Base-by-base conservation (phyloP, 768 basidiomycete species). In the Tricholoma matsutake region DNA sequence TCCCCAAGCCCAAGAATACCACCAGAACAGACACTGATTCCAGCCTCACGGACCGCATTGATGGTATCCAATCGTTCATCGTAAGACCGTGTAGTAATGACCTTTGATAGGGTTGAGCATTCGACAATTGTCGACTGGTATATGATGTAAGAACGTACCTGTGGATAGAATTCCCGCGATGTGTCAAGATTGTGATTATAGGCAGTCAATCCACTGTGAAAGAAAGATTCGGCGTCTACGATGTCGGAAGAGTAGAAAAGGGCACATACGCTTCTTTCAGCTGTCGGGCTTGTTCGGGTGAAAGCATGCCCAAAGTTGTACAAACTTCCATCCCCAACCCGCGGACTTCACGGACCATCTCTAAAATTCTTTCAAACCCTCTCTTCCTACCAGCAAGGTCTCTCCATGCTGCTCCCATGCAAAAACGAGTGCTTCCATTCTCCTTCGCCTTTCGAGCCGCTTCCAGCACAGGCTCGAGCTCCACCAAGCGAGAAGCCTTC, bases 181-280 rank as follows among this genome's bases (percentile, higher is more conserved):
- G 96, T 99, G 74, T 99, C 96, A 58, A 99, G 85, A 74, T 99
- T 99, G 73, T 99, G 96, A 72, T 99, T 99, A 76, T 98, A 98
- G 2, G 96, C 96, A 51, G 95, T 97, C 68, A 98, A 76, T 31
- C 96, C 96, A 35, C 91, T 93, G 63, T 31, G 58, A 64, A 51
- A 51, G 51, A 58, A 54, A 66, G 43, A 56, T 57, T 51, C 10
- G 25, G 20, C 41, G 39, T 25, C 47, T 63, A 49, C 49, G 29
- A 54, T 37, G 43, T 13, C 43, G 18, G 55, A 35, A 9, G 45
- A 28, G 47, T 25, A 51, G 31, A 29, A 64, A 52, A 31, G 43
- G n/a, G 53, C 22, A 76, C 89, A 65, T 73, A 92, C 91, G 96
- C 96, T 78, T 95, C 88, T 74, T 98, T 98, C 63, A 99, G 81